These are phyloP conservation scores for Geotrichum histeridarum DNA, from an alignment of 1,139 yeast genomes.

Conservation along the genomic window DNA sequence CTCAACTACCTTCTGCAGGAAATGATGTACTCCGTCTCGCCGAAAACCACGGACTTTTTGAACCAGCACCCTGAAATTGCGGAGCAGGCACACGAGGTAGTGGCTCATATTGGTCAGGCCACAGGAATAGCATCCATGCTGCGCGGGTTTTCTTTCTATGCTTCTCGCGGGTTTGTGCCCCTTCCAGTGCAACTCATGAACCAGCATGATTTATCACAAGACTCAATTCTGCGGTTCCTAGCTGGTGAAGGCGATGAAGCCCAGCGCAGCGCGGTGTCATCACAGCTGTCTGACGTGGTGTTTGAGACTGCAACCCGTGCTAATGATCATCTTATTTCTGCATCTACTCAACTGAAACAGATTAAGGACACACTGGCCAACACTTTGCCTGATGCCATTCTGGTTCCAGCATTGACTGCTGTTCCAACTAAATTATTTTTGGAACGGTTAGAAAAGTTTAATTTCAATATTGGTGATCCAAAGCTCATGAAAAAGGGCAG, in stretches of 20 bases:
- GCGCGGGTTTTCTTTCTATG: constrained; percentile 58
- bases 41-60: constrained; percentile 49
- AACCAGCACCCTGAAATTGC: constrained; percentile 44
- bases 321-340: constrained; percentile 72
- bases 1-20: constrained; percentile 65
- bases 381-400: constrained; percentile 57
- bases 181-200: constrained; percentile 63
- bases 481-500: constrained; percentile 25
- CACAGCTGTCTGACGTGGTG: constrained; percentile 52
- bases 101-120: constrained; percentile 83
- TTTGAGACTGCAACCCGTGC: constrained; percentile 71
- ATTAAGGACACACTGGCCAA: constrained; percentile 38
- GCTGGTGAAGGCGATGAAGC: constrained; percentile 27
- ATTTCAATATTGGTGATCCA: constrained; percentile 57
- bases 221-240: constrained; percentile 46
- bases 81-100: constrained; percentile 49
- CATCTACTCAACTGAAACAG: constrained; percentile 49
- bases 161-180: constrained; percentile 45
- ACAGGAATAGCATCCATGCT: constrained; percentile 65
- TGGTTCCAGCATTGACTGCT: constrained; percentile 51
- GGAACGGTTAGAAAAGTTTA: constrained; percentile 53
- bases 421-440: constrained; percentile 63
- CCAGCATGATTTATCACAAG: constrained; percentile 56
- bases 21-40: constrained; percentile 55
- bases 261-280: constrained; percentile 30